Percentiles rank a stretch among this genome's conserved stretches.
Conservation (phyloP, 805 yeast species). For the Monosporozyma aerobia region DNA sequence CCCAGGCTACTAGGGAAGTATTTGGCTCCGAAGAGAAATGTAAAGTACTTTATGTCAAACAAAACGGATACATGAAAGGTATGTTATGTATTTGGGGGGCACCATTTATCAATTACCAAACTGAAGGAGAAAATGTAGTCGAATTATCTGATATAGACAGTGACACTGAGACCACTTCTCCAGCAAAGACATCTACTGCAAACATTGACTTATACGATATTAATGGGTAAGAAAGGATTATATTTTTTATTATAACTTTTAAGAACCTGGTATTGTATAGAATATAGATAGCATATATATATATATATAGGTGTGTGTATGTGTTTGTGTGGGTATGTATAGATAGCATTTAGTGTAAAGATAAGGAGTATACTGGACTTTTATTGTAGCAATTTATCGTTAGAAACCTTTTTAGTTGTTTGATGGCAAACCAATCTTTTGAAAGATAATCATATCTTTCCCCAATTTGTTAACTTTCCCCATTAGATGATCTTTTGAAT, state of each 20-base stretch:
- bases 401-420: conserved; percentile 9
- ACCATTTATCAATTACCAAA: conserved; percentile 26
- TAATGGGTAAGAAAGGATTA: conserved; percentile 1
- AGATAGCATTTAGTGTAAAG: not conserved
- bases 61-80: conserved; percentile 42
- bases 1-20: conserved; percentile 37
- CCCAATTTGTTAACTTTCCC: conserved; percentile 11
- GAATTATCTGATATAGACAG: not conserved
- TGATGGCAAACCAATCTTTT: conserved; percentile 16
- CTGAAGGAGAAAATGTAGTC: conserved; percentile 2
- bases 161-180: not conserved
- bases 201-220: conserved; percentile 4
- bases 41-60: conserved; percentile 37
- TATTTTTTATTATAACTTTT: not conserved
- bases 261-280: not conserved
- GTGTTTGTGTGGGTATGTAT: too few relatives aligned
- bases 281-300: not conserved
- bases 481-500: conserved; percentile 10
- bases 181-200: not conserved
- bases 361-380: not conserved
- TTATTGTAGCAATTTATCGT: not conserved
- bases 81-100: conserved; percentile 55
- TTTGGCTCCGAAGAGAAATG: conserved; percentile 38
- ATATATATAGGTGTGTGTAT: too few relatives aligned
- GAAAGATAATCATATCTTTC: conserved; percentile 12